These are phyloP conservation scores for Calendula officinalis DNA, from an alignment of 129 eudicot genomes.

Conservation along the genomic window DNA sequence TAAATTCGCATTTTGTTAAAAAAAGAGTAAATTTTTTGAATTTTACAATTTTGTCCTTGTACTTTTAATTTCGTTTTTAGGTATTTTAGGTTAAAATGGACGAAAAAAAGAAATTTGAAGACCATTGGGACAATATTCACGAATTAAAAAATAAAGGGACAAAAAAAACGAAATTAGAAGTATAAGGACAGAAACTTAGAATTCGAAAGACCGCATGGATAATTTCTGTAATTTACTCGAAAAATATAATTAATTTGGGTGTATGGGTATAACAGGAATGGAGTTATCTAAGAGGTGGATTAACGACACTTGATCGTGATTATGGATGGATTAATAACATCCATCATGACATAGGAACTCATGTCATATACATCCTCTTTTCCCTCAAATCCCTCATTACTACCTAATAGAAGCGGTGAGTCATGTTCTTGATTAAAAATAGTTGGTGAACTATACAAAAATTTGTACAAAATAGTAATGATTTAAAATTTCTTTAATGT, in stretches of 20 bases:
- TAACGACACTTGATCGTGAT: constrained; percentile 92
- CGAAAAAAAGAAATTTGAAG: too few relatives aligned
- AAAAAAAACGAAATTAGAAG: too few relatives aligned
- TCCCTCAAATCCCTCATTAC: constrained; percentile 99
- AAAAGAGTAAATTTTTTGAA: not conserved
- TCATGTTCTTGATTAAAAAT: constrained; percentile 1
- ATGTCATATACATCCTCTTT: constrained; percentile 93
- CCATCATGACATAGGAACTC: constrained; percentile 98
- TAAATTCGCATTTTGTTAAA: not conserved
- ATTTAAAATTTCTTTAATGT: constrained; percentile 4
- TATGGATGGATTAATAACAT: constrained; percentile 97
- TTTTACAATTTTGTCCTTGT: too few relatives aligned
- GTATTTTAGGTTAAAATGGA: too few relatives aligned
- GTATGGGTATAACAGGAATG: constrained; percentile 69
- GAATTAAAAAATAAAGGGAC: too few relatives aligned
- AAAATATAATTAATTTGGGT: too few relatives aligned
- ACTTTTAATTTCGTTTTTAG: too few relatives aligned
- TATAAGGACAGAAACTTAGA: too few relatives aligned
- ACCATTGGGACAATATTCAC: too few relatives aligned
- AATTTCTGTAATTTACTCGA: too few relatives aligned
- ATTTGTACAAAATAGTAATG: constrained; percentile 15
- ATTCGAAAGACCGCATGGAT: too few relatives aligned
- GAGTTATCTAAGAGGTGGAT: constrained; percentile 96
- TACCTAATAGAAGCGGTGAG: constrained; percentile 80
- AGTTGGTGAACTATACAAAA: not conserved